Percentiles rank a stretch among this genome's conserved stretches.
phyloP scores from a whole-genome alignment of 441 rosid genomes.

The Corymbia citriodora region DNA sequence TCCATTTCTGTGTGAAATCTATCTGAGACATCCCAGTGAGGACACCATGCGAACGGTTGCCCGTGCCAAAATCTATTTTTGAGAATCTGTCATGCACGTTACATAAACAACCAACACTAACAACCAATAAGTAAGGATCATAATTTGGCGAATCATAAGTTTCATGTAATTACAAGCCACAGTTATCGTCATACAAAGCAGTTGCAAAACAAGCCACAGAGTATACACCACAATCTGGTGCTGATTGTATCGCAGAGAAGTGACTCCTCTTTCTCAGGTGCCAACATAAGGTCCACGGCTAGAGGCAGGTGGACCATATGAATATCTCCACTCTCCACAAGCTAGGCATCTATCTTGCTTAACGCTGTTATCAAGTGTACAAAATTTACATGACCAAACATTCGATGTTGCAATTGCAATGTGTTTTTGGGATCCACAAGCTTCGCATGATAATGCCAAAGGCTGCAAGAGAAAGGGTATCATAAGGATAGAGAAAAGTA shows the following conservation, averaged over 20 bases:
- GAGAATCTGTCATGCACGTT: not conserved
- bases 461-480: conserved; percentile 1
- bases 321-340: conserved; percentile 13
- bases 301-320: conserved; percentile 10
- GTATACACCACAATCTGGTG: not conserved
- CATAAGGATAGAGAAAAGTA: not conserved
- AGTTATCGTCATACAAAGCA: not conserved
- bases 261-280: not conserved
- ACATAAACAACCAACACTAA: not conserved
- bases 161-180: not conserved
- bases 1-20: not conserved
- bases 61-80: not conserved
- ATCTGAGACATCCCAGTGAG: not conserved
- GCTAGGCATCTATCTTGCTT: conserved; percentile 8
- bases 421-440: not conserved
- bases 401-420: not conserved
- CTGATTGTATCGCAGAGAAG: not conserved
- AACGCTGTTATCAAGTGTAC: conserved; percentile 5
- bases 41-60: not conserved
- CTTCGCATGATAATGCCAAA: conserved; percentile 1
- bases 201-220: not conserved
- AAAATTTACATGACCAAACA: conserved; percentile 9
- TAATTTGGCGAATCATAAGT: not conserved
- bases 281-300: not conserved
- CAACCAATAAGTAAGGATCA: not conserved